A percentile compares a stretch with the other conserved stretches of the same genome.
Conservation (phyloP, 208 protist species). For the Acanthamoeba polyphaga region DNA sequence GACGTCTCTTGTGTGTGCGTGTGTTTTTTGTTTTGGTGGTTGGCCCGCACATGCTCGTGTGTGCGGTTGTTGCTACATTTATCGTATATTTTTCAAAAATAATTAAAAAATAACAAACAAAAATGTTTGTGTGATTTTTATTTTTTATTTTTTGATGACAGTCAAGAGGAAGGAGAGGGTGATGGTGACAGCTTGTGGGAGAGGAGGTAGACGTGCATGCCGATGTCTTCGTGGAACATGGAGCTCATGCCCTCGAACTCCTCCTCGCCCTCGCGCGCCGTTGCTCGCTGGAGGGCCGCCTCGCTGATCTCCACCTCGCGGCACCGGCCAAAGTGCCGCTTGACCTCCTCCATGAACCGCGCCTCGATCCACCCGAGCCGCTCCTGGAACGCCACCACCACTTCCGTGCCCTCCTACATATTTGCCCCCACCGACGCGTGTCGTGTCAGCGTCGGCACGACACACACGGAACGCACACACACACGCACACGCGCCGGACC, state of each 20-base stretch:
- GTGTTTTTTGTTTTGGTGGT: no score
- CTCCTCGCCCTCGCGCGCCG: constrained; percentile 48
- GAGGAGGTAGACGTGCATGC: constrained; percentile 63
- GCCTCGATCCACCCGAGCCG: constrained; percentile 38
- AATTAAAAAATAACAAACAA: no score
- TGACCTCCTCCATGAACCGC: constrained; percentile 24
- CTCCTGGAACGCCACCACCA: constrained; percentile 54
- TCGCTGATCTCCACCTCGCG: constrained; percentile 19
- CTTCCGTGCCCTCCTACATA: background rate
- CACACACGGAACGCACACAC: background rate
- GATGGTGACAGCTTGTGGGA: background rate
- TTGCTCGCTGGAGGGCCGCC: background rate
- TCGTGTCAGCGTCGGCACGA: background rate
- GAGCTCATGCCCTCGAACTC: constrained; percentile 57
- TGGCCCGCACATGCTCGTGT: no score
- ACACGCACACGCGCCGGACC: background rate
- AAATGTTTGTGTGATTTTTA: no score
- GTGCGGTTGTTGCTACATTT: no score
- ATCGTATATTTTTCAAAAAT: no score
- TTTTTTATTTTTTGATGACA: no score
- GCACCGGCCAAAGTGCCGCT: background rate
- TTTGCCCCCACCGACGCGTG: no score
- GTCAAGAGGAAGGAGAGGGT: no score
- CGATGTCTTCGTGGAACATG: constrained; percentile 59
- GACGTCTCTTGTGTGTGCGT: no score